Conservation (phyloP, 1,284 basidiomycete species). For the Ganoderma lucidum region DNA sequence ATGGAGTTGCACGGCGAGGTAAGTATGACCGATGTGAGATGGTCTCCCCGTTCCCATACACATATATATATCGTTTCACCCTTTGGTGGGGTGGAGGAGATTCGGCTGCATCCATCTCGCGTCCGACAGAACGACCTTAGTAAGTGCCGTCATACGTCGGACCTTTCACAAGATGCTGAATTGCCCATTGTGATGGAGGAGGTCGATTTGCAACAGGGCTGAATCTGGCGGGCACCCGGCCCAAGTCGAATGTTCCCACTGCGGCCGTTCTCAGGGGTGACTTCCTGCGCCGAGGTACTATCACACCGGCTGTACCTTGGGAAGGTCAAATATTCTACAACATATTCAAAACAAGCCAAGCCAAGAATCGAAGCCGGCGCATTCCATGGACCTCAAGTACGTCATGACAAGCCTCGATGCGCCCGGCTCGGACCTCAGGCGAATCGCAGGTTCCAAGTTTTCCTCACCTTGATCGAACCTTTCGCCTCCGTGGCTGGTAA, state of each 20-base stretch:
- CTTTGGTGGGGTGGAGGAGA: neutral
- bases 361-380: neutral
- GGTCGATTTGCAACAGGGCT: neutral
- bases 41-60: neutral
- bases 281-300: neutral
- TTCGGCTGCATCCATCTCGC: neutral
- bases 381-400: neutral
- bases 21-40: neutral
- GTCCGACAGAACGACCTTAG: neutral
- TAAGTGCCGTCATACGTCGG: neutral
- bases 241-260: neutral
- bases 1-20: neutral
- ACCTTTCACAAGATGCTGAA: neutral
- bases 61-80: neutral
- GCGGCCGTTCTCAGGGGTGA: neutral
- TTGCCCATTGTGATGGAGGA: neutral
- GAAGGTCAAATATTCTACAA: neutral
- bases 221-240: neutral
- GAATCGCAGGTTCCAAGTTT: neutral
- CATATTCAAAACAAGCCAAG: neutral
- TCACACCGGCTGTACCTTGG: conserved; percentile 1
- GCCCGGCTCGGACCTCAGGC: neutral
- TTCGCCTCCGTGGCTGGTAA: neutral
- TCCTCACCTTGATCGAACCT: neutral
- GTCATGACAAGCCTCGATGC: neutral